Evolutionary conservation across 352 stramenopile genomes (phyloP).

Genomic region (Plasmopara halstedii): DNA sequence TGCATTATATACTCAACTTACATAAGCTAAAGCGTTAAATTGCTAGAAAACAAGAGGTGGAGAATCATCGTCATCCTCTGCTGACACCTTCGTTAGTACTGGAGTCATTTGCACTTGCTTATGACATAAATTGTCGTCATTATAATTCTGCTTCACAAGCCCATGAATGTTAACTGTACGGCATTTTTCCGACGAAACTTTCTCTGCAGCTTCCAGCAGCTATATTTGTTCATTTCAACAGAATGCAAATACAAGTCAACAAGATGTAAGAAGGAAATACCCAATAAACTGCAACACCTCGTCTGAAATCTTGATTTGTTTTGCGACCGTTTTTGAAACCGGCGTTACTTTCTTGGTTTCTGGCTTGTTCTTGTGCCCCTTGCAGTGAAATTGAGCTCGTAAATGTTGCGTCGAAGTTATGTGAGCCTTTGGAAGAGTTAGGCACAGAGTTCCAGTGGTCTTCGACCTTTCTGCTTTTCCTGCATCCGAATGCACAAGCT

Average conservation of each 20-base stretch:
- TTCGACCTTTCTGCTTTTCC: constrained; percentile 52
- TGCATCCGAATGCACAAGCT: constrained; percentile 45
- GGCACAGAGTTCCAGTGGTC: constrained; percentile 35
- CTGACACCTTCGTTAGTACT: constrained; percentile 18
- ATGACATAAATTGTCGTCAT: neutral
- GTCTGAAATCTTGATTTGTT: constrained; percentile 16
- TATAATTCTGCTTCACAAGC: constrained; percentile 14
- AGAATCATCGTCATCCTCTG: constrained; percentile 12
- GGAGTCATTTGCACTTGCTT: constrained; percentile 12
- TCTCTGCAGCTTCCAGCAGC: constrained; percentile 17
- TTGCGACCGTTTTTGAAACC: neutral
- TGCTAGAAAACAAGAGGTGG: constrained; percentile 26
- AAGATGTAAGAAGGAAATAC: neutral
- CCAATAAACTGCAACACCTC: constrained; percentile 10
- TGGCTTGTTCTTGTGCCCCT: constrained; percentile 21
- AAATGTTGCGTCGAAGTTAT: constrained; percentile 29
- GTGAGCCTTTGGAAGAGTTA: constrained; percentile 50
- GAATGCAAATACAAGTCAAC: neutral
- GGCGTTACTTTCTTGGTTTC: constrained; percentile 5
- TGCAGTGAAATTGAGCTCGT: constrained; percentile 27
- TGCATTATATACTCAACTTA: no score
- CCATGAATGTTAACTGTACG: constrained; percentile 18
- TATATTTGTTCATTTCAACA: neutral
- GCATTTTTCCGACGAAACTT: neutral
- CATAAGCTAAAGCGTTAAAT: no score